Evolutionary conservation across 768 basidiomycete genomes (phyloP).

Genomic region (Strobilomyces confusus): DNA sequence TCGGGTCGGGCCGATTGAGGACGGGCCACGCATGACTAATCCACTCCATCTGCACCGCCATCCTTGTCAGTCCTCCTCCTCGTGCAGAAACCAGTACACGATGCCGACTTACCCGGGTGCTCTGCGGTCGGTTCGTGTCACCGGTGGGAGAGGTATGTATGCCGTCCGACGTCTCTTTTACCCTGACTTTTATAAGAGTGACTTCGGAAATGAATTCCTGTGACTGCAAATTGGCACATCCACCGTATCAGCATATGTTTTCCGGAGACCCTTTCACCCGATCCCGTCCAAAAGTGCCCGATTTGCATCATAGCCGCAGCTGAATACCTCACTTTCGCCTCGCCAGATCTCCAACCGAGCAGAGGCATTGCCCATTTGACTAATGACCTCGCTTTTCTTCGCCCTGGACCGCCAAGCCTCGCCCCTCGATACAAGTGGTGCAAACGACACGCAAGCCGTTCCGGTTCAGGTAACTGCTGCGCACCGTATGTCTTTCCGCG

Average conservation of each 20-base stretch:
- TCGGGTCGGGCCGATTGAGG: conserved; percentile 35
- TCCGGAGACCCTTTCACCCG: conserved; percentile 31
- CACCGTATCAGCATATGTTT: conserved; percentile 22
- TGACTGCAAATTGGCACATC: conserved; percentile 17
- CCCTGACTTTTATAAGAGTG: conserved; percentile 27
- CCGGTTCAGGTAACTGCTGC: conserved; percentile 20
- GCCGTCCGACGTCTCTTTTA: conserved; percentile 12
- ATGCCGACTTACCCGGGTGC: conserved; percentile 17
- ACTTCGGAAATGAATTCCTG: conserved; percentile 36
- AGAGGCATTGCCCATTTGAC: conserved; percentile 31
- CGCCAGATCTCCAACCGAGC: conserved; percentile 19
- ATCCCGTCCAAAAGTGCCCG: conserved; percentile 29
- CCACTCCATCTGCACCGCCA: conserved; percentile 31
- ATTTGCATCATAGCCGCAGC: conserved; percentile 27
- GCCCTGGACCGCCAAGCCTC: conserved; percentile 21
- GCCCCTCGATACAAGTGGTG: conserved; percentile 16
- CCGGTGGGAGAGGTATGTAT: conserved; percentile 21
- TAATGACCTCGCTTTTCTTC: conserved; percentile 23
- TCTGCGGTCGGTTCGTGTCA: neutral
- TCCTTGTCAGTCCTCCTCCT: conserved; percentile 17
- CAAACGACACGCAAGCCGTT: conserved; percentile 13
- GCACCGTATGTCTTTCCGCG: conserved; percentile 27
- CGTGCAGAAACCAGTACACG: conserved; percentile 17
- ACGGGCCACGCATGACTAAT: conserved; percentile 31
- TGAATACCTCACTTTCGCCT: conserved; percentile 14